Base-by-base conservation (phyloP, 192 early-diverging fungal genomes). In the Backusella australiensis region DNA sequence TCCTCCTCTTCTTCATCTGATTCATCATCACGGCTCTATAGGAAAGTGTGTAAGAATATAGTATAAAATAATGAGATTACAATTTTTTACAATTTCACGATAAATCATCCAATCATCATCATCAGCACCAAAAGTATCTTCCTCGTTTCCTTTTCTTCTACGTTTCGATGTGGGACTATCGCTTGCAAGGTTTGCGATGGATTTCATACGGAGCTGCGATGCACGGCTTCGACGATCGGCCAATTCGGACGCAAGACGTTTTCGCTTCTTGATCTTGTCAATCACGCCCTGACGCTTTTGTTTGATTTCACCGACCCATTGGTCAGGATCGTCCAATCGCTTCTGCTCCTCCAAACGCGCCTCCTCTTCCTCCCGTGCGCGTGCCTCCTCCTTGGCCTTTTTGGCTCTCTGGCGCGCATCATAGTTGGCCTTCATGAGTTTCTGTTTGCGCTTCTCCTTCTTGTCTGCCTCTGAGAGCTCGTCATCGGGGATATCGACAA, bases 101-200 rank as follows among this genome's bases (percentile, higher is more conserved):
- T 98, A 98, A 44, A 98, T 88, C 79, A 90, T 89, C 96, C 96
- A 98, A 82, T 97, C 95, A 9, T 91, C 93, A 78, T 96, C 95
- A 73, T 96, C 93, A 6, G 91, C 92, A n/a, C 96, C 96, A 87
- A 98, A 98, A 4, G 91, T 94, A 72, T 98, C 96, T 80, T 96
- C 95, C 75, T 90, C 87, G 74, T 88, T 83, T 19, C 91, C 91
- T 39, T 85, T 86, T 71, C 89, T 81, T 67, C 90, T 79, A 34
- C 89, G 76, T 67, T 91, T 90, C 0, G 80, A 74, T 9, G 88
- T 76, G 19, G 84, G 82, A 1, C 77, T 78, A 75, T 90, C 89
- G 67, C 87, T 87, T 7, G 96, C 96, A 44, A 97, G 82, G 44
- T 90, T 90, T 8, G 96, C 95, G 73, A 97, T 94, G 34, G 89